Percentiles rank a stretch among this genome's conserved stretches.
phyloP scores from a whole-genome alignment of 169 alveolate species.

The Plasmodium fragile region DNA sequence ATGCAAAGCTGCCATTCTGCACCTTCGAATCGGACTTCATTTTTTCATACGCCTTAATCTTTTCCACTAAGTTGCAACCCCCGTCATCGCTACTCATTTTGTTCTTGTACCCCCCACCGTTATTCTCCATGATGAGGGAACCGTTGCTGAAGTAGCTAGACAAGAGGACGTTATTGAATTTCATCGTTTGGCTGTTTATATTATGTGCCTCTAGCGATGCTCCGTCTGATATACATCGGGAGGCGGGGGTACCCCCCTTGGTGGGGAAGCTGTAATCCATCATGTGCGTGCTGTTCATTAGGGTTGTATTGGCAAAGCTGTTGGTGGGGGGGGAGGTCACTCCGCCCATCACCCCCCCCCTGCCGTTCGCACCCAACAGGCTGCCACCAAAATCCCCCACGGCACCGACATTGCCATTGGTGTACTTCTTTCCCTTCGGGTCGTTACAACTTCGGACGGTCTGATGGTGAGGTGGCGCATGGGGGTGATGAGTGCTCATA shows the following conservation, averaged over 20 bases:
- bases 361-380: background rate
- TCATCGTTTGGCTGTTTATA: background rate
- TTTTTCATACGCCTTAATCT: slow-evolving; percentile 8
- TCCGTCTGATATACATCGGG: slow-evolving; percentile 31
- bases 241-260: slow-evolving; percentile 11
- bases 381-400: background rate
- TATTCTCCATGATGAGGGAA: background rate
- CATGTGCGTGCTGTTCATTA: background rate
- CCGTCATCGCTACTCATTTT: background rate
- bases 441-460: slow-evolving; percentile 10
- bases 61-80: slow-evolving; percentile 1
- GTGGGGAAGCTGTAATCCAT: slow-evolving; percentile 12
- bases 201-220: slow-evolving; percentile 46
- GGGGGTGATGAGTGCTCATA: background rate
- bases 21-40: slow-evolving; percentile 27
- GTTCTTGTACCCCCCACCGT: background rate
- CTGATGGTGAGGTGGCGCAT: background rate
- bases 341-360: background rate
- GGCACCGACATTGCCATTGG: background rate
- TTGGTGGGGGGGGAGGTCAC: background rate
- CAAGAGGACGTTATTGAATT: background rate
- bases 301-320: background rate
- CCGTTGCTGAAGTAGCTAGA: slow-evolving; percentile 5
- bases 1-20: background rate
- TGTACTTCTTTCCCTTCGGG: background rate